Conservation (phyloP, 495 filamentous ascomycete genomes). For the Evansstolkia leycettana region DNA sequence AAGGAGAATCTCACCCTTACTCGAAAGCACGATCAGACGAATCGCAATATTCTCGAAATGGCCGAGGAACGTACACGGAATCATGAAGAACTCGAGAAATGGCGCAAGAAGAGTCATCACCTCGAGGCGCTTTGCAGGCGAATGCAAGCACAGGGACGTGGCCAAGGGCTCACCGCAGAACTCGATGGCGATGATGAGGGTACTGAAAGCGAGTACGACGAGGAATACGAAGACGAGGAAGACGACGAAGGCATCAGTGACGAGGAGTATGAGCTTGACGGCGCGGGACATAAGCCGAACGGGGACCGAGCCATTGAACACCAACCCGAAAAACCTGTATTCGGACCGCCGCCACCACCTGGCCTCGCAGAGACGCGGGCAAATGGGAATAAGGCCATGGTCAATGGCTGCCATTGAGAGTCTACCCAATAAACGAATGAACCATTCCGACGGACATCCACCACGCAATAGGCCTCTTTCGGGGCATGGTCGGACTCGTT, state of each 20-base stretch:
- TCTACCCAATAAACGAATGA: no score
- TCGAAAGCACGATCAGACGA: slow-evolving; percentile 86
- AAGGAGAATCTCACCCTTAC: slow-evolving; percentile 89
- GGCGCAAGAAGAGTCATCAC: slow-evolving; percentile 82
- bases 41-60: slow-evolving; percentile 94
- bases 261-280: slow-evolving; percentile 57
- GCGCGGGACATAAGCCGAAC: slow-evolving; percentile 25
- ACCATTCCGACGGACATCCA: no score
- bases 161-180: slow-evolving; percentile 43
- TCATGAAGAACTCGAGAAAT: slow-evolving; percentile 65
- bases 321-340: slow-evolving; percentile 36
- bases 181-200: slow-evolving; percentile 60
- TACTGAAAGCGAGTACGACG: slow-evolving; percentile 58
- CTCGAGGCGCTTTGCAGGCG: slow-evolving; percentile 85
- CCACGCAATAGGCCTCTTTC: no score
- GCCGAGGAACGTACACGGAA: slow-evolving; percentile 83
- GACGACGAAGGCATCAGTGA: slow-evolving; percentile 55
- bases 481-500: no score
- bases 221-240: slow-evolving; percentile 65
- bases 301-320: slow-evolving; percentile 17
- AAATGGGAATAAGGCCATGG: slow-evolving; percentile 30
- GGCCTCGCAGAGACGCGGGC: slow-evolving; percentile 33
- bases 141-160: slow-evolving; percentile 85
- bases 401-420: slow-evolving; percentile 37
- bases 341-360: slow-evolving; percentile 44